Base-by-base conservation (phyloP, 345 rosid genomes). In the Pistacia integerrima region DNA sequence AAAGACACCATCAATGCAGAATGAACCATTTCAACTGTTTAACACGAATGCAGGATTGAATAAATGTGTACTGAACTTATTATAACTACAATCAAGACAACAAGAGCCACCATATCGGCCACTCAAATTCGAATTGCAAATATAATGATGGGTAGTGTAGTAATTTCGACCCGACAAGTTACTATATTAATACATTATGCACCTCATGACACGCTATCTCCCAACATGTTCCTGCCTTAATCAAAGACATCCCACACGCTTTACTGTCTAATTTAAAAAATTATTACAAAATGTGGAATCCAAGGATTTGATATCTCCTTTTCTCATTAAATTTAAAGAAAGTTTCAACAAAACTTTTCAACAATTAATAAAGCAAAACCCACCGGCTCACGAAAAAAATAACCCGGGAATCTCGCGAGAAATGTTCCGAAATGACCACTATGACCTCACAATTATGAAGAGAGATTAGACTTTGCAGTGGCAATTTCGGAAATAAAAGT, bases 191-290 rank as follows among this genome's bases (percentile, higher is more conserved):
- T 17, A 2, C 58, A 38, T 64, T 28, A 77, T 51, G 58, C 67
- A 69, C 69, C 72, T 11, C 17, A 11, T 12, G 17, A 76, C 80
- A 81, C 80, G 78, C 77, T 44, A 80, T 64, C 80, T 60, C 74
- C 69, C 80, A 73, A 73, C 71, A 69, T 69, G 61, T 28, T 66
- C 58, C 69, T 57, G 16, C n/a, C 17, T 33, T 58, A 60, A 81
- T 81, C 56, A 64, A 74, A 63, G 63, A 72, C 68, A 51, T 60
- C 69, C 64, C 72, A 67, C 78, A 77, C 76, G 78, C 78, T 70
- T 78, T 70, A 28, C 25, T 35, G 4, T 48, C 77, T 65, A 64
- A 64, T 22, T 54, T 20, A 54, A 35, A 38, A 52, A 63, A 64
- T 49, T 62, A 74, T 33, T n/a, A 36, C 30, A 49, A 25, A 73